Evolutionary conservation across 23 red algal species (phyloP), one percentile per base, ranked within the genome.

Genomic region (Gracilaria gracilis): DNA sequence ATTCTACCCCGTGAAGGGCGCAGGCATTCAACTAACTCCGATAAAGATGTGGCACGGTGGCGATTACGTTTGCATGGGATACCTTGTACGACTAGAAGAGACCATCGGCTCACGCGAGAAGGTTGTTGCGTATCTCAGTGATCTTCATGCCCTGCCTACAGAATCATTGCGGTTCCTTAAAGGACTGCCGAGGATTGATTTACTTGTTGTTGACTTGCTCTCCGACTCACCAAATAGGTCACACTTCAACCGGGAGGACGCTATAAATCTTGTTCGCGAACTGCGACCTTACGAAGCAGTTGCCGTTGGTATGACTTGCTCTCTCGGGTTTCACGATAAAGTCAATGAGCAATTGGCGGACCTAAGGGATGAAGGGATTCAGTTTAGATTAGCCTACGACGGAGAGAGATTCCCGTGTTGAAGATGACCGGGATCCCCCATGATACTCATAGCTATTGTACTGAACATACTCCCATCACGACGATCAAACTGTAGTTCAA

Each of bases 161-260:
- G 65, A 84, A 62, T 67, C 81, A 2, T 20, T 71, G 46, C 38
- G 12, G 46, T 76, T 86, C 70, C 61, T 94, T 23, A 75, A 86
- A 61, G 70, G 38, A 28, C 39, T 54, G 23, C 69, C 66, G 37
- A 64, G 83, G 23, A 85, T 87, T 27, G 72, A 86, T 25, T 61
- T 94, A 12, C 91, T 94, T 35, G 74, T 94, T 38, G 64, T 94
- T 20, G 91, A 94, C 64, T 77, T 85, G 39, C 76, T 94, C 20
- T 57, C 49, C 4, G 58, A 72, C 21, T 42, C 64, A 36, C 40
- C 51, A 27, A 73, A 94, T 59, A 35, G 27, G 49, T 50, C 82
- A 17, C 91, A 94, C 51, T 65, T 77, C 9, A 46, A 62, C 54
- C 73, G 82, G 5, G 61, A 57, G 8, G 48, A 82, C 23, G 81